Base-by-base conservation (phyloP, 768 basidiomycete species). In the Hypholoma sublateritium region DNA sequence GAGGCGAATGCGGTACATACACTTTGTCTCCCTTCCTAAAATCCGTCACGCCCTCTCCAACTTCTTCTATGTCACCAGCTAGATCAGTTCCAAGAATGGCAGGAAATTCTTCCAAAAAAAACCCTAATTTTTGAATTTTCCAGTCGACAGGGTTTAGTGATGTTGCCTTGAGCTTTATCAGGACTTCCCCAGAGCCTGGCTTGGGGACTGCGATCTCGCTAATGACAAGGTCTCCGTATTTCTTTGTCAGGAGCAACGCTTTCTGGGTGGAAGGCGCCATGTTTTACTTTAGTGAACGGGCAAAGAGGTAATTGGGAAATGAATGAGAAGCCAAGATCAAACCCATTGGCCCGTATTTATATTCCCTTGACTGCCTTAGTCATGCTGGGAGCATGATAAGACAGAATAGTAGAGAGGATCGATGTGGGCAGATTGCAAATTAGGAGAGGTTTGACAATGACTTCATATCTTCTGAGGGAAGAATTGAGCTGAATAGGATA, bases 61-160 rank as follows among this genome's bases (percentile, higher is more conserved):
- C 36, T 22, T 55, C 54, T 28, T 53, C 60, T 34, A 65, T 58
- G 9, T 59, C 64, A 17, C 64, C 62, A 11, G 62, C 55, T 43
- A 52, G 21, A 51, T 65, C 62, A 7, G 47, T 50, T 14, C 64
- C 64, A 39, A 57, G 46, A 39, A 61, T 53, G 36, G 51, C 57
- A 1, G 64, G 62, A 48, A 53, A 63, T 6, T 53, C 43, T 2
- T 60, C 59, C 16, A 60, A 14, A 9, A 53, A 51, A 17, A 57
- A 12, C 2, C 55, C 59, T 19, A 51, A 58, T n/a, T 60, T 59
- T 19, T 60, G 60, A 25, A 64, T 57, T 36, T 64, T 66, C 65
- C 67, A 68, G 36, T 69, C 66, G 5, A 59, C 53, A 16, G 67
- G 66, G 41, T 69, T 69, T 8, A 67, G 48, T 2, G 62, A 63